Base-by-base conservation (phyloP, 768 basidiomycete species). In the Mycena amicta region DNA sequence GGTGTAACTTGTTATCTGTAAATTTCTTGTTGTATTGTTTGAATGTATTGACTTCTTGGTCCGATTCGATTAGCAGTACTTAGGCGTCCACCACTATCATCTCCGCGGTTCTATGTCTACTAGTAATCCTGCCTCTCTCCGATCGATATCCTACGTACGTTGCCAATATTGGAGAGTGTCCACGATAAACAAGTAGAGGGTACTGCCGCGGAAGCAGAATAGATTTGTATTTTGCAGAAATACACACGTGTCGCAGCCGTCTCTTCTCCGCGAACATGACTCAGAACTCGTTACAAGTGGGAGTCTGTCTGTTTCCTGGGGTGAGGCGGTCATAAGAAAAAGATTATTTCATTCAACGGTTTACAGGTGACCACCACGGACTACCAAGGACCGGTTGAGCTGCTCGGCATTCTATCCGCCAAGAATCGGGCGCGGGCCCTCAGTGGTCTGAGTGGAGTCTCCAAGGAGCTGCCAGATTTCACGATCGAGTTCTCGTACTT, bases 141-240 rank as follows among this genome's bases (percentile, higher is more conserved):
- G n/a, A n/a, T n/a, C n/a, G n/a, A n/a, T n/a, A n/a, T n/a, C n/a
- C n/a, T n/a, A n/a, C n/a, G n/a, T n/a, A n/a, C n/a, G n/a, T n/a
- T n/a, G n/a, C n/a, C n/a, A n/a, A n/a, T n/a, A n/a, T 71, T 89
- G 63, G 72, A 80, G 69, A 90, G 83, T 64, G 83, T 88, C 25
- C 86, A 90, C 66, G 89, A 89, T 18, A 61, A 83, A 52, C 87
- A 88, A 67, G 79, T 87, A 22, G 76, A 70, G 50, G 84, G 83
- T 16, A 78, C 76, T n/a, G 70, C 75, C 16, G 67, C 72, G 18
- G 79, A 80, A 53, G 33, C 33, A n/a, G n/a, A n/a, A n/a, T n/a
- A n/a, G n/a, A n/a, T n/a, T n/a, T n/a, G n/a, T n/a, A n/a, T n/a
- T n/a, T n/a, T n/a, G n/a, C n/a, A n/a, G n/a, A n/a, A n/a, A n/a